Evolutionary conservation across 1,284 basidiomycete genomes (phyloP), one percentile per base, ranked within the genome.

Genomic region (Ceratobasidium sp.): DNA sequence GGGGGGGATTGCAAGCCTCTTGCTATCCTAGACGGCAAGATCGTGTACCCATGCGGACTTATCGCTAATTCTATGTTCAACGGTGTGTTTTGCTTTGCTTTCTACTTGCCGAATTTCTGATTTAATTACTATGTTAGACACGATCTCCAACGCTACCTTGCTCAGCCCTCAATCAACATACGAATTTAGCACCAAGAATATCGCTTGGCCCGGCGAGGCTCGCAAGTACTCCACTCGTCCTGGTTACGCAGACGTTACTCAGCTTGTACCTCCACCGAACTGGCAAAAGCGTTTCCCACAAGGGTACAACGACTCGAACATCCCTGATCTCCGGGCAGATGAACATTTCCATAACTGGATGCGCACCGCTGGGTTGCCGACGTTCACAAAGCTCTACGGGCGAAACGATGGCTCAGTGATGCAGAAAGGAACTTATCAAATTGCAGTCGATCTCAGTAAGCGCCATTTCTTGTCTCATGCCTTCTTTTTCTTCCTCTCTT

Each of bases 291-390:
- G 88, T 73, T 98, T 89, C 86, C 94, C 95, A 0, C 84, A 94
- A 80, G 90, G 90, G 75, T 99, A 99, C 87, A 91, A 91, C 3
- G 85, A 87, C 4, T 86, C 86, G 10, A 91, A 88, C 78, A 91
- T 94, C 49, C 97, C 96, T 13, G 88, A 98, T 83, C 88, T 99
- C 46, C 87, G 88, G 72, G 83, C 85, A 1, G 92, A 99, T 84
- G 95, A 99, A 85, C 97, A 97, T 84, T 99, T 99, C 88, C 97
- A 98, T 86, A 97, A 99, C 82, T 99, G 98, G 98, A 99, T 99
- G 98, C 92, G 97, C 79, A 97, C 96, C 1, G 96, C 98, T 0
- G 97, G 97, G 28, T 87, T 99, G 76, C 97, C 98, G 0, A 98
- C 97, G 0, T 99, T 99, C 87, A 92, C 96, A 60, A 99, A 99